Percentiles rank a stretch among this genome's conserved stretches.
These are phyloP conservation scores for Nicotiana noctiflora DNA, from an alignment of 257 asterid species.

Conservation along the genomic window DNA sequence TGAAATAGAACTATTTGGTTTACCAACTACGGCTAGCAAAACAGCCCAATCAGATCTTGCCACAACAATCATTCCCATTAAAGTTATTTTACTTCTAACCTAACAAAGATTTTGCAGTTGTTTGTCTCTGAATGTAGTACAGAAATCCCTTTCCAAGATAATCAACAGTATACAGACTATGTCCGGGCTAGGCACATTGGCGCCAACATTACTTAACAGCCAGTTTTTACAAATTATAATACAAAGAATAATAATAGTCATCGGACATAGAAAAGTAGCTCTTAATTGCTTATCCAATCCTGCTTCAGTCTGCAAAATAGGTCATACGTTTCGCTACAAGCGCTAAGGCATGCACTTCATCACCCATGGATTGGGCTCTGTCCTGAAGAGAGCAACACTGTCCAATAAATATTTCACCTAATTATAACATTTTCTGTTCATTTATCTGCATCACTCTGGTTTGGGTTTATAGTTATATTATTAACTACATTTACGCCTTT, in stretches of 20 bases:
- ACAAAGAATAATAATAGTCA: neutral
- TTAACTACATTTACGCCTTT: neutral
- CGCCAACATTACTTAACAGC: neutral
- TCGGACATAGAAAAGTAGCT: conserved; percentile 5
- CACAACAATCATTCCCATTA: neutral
- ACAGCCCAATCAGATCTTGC: neutral
- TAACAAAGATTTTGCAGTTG: neutral
- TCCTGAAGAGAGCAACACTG: neutral
- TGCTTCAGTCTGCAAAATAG: neutral
- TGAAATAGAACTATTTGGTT: neutral
- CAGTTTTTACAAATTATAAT: neutral
- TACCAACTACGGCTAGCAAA: neutral
- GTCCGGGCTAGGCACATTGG: neutral
- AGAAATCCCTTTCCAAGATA: conserved; percentile 1
- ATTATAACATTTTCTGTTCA: neutral
- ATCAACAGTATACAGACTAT: neutral
- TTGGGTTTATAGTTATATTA: neutral
- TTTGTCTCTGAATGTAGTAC: neutral
- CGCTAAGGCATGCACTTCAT: neutral
- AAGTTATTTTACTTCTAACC: neutral
- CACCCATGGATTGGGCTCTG: neutral
- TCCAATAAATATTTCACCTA: neutral
- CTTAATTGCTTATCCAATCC: neutral
- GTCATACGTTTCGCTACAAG: neutral
- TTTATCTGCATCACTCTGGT: conserved; percentile 1